A percentile compares a stretch with the other conserved stretches of the same genome.
phyloP scores from a whole-genome alignment of 208 protist species.

The Leishmania guyanensis region DNA sequence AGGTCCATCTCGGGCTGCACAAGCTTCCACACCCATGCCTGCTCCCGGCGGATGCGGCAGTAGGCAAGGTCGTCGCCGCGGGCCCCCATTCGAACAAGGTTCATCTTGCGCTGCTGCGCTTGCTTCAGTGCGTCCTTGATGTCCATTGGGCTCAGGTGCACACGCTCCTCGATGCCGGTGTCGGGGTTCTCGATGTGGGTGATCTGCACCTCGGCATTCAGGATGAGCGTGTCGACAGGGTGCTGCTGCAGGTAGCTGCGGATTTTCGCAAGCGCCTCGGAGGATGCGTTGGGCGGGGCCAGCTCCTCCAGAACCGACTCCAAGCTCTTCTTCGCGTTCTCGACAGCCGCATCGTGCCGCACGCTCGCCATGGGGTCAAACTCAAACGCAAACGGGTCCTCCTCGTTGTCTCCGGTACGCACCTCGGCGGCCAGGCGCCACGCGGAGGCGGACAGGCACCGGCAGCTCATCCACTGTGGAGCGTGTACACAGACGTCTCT shows the following conservation, averaged over 20 bases:
- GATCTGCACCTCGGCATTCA: slow-evolving; percentile 65
- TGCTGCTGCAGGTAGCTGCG: slow-evolving; percentile 67
- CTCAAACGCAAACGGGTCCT: slow-evolving; percentile 47
- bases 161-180: slow-evolving; percentile 61
- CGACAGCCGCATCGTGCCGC: slow-evolving; percentile 73
- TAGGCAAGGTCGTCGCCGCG: slow-evolving; percentile 71
- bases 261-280: slow-evolving; percentile 54
- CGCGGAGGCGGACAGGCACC: background rate
- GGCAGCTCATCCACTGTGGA: background rate
- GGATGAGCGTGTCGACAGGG: slow-evolving; percentile 80
- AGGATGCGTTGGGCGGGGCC: slow-evolving; percentile 55
- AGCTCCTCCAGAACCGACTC: slow-evolving; percentile 61
- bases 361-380: slow-evolving; percentile 84
- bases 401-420: background rate
- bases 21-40: slow-evolving; percentile 54
- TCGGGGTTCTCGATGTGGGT: slow-evolving; percentile 84
- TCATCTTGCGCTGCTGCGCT: slow-evolving; percentile 57
- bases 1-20: slow-evolving; percentile 69
- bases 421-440: background rate
- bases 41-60: slow-evolving; percentile 80
- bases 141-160: slow-evolving; percentile 66
- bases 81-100: slow-evolving; percentile 86
- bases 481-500: background rate
- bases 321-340: slow-evolving; percentile 60
- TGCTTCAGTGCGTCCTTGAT: slow-evolving; percentile 74